Evolutionary conservation across 805 yeast species (phyloP), one percentile per base, ranked within the genome.

Genomic region (Metschnikowia shivogae): DNA sequence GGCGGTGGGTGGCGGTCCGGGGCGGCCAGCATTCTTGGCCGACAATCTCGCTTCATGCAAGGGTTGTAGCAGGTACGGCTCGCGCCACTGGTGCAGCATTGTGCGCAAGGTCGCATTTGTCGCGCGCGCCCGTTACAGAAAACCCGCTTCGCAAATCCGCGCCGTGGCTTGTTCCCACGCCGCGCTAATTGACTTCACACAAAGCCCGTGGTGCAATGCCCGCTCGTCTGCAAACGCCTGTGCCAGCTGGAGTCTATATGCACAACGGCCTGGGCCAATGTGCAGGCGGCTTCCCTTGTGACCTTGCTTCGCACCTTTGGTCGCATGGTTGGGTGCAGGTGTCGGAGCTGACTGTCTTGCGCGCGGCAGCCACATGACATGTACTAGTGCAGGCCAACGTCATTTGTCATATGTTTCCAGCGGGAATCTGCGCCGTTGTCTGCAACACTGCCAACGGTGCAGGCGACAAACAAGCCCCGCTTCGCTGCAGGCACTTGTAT

Each of bases 101-200:
- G 13, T 12, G 13, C 26, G 40, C 40, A 28, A 13, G 40, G 33
- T 36, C 31, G 39, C 24, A 36, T 17, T 12, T 14, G 19, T 28
- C 24, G 40, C 33, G 36, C 27, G 40, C 40, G 33, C 39, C 31
- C 40, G 40, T 36, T 36, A 14, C 39, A 36, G 33, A 36, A 36
- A 28, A 19, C 13, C 12, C 40, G 20, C 28, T 17, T 19, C 29
- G 40, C 40, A 28, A 17, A 17, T 27, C 40, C 40, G 40, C 33
- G 11, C 17, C 26, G 26, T 6, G 3, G 26, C 8, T 7, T 6
- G 3, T 22, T 22, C 6, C 24, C 26, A 22, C 26, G 26, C 26
- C 26, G 26, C 39, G 22, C 40, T 14, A 17, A 17, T 28, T 17
- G 7, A 36, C 40, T 36, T 36, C 33, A 32, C n/a, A 28, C 39